Conservation (phyloP, 148 eudicot species). For the Cornus controversa region DNA sequence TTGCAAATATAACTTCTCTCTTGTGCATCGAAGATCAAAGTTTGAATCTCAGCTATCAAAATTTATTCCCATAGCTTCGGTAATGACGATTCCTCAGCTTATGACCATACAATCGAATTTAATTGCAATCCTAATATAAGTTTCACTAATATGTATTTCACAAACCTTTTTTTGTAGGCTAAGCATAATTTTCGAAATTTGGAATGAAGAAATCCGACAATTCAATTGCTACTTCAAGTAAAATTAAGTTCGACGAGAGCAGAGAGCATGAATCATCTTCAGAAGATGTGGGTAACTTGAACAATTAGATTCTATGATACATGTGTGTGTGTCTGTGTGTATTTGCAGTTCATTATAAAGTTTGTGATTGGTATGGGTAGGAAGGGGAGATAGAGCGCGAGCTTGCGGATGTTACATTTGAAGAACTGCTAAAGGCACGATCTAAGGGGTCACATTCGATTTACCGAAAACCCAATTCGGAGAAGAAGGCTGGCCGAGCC, state of each 20-base stretch:
- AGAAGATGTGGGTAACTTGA: conserved; percentile 49
- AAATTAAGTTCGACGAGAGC: conserved; percentile 51
- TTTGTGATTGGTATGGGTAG: conserved; percentile 19
- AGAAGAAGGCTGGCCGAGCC: conserved; percentile 55
- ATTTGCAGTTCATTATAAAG: not conserved
- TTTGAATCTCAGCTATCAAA: too few relatives aligned
- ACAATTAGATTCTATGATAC: not conserved
- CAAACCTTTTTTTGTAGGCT: not conserved
- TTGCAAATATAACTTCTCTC: too few relatives aligned
- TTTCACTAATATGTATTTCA: too few relatives aligned
- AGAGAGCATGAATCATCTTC: conserved; percentile 48
- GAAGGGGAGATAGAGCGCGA: conserved; percentile 61
- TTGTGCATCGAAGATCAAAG: too few relatives aligned
- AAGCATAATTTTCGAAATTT: not conserved
- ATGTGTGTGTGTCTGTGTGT: not conserved
- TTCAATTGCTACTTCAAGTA: conserved; percentile 42
- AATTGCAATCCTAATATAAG: too few relatives aligned
- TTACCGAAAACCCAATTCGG: conserved; percentile 37
- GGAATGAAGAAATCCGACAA: conserved; percentile 36
- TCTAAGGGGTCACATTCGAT: conserved; percentile 70
- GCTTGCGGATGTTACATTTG: conserved; percentile 82
- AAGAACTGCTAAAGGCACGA: conserved; percentile 69
- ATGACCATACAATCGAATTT: too few relatives aligned
- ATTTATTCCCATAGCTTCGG: too few relatives aligned
- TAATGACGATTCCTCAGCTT: too few relatives aligned